Percentiles rank a stretch among this genome's conserved stretches.
Conservation (phyloP, 345 rosid genomes). For the Cardamine occulta region DNA sequence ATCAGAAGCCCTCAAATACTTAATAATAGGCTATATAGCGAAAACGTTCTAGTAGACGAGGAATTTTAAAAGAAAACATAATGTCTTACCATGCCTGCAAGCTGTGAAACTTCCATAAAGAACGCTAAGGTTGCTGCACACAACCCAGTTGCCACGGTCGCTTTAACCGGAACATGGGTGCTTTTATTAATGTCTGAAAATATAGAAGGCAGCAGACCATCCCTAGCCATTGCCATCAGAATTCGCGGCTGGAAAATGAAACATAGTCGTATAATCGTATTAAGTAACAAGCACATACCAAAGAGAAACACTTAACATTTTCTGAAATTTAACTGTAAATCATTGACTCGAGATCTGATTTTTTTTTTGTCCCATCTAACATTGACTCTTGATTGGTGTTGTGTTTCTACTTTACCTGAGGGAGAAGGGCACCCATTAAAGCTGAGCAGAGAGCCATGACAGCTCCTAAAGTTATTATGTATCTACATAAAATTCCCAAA, state of each 20-base stretch:
- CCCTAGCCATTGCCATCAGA: slow-evolving; percentile 95
- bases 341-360: neutral
- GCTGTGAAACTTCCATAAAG: slow-evolving; percentile 81
- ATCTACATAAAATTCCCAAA: slow-evolving; percentile 53
- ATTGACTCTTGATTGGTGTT: neutral
- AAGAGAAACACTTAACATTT: neutral
- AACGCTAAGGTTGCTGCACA: slow-evolving; percentile 72
- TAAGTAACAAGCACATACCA: slow-evolving; percentile 11
- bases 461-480: slow-evolving; percentile 85
- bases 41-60: neutral
- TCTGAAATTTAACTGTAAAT: neutral
- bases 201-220: slow-evolving; percentile 83
- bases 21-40: neutral
- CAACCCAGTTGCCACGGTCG: slow-evolving; percentile 73
- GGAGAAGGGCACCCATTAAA: slow-evolving; percentile 92
- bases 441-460: slow-evolving; percentile 94
- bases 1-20: slow-evolving; percentile 20
- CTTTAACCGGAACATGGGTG: slow-evolving; percentile 82
- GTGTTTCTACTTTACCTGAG: slow-evolving; percentile 67
- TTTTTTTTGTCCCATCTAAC: neutral
- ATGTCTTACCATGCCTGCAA: slow-evolving; percentile 84
- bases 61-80: neutral
- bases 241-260: slow-evolving; percentile 70
- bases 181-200: slow-evolving; percentile 72
- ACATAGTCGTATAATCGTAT: neutral